Evolutionary conservation across 805 yeast genomes (phyloP).

Genomic region (Brettanomyces naardenensis): DNA sequence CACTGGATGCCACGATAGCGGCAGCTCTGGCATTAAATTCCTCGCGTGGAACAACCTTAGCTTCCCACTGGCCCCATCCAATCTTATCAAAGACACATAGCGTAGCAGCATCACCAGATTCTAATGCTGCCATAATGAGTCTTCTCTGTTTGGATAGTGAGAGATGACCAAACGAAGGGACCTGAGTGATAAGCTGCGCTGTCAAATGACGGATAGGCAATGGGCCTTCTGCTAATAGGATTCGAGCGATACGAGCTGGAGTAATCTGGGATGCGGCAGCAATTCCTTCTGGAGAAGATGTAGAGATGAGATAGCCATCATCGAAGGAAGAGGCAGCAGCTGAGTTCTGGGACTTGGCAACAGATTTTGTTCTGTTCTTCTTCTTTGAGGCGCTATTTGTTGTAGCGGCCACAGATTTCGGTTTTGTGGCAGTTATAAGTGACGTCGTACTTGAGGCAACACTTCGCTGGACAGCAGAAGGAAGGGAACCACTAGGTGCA

Average conservation of each 20-base stretch:
- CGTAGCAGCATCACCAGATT: conserved; percentile 53
- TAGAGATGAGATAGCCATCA: conserved; percentile 37
- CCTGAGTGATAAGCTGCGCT: conserved; percentile 62
- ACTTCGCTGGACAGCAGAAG: too few species aligned
- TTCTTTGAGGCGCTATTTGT: too few species aligned
- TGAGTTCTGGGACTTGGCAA: not conserved
- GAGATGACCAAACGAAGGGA: conserved; percentile 70
- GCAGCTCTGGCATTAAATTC: conserved; percentile 18
- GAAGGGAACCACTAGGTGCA: not conserved
- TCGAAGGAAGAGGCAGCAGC: conserved; percentile 9
- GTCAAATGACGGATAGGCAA: conserved; percentile 87
- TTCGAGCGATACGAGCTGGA: conserved; percentile 62
- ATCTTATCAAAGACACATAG: conserved; percentile 79
- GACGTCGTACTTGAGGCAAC: too few species aligned
- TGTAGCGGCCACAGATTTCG: too few species aligned
- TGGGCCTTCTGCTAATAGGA: conserved; percentile 72
- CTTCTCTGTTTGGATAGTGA: conserved; percentile 86
- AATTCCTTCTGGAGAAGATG: conserved; percentile 81
- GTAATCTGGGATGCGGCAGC: conserved; percentile 85
- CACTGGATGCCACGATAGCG: conserved; percentile 1
- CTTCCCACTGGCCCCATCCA: conserved; percentile 99
- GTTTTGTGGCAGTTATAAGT: too few species aligned
- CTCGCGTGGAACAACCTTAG: conserved; percentile 35
- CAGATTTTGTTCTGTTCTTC: too few species aligned
- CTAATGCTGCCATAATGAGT: conserved; percentile 82